Evolutionary conservation across 768 basidiomycete species (phyloP).

Genomic region (Russula lepida): DNA sequence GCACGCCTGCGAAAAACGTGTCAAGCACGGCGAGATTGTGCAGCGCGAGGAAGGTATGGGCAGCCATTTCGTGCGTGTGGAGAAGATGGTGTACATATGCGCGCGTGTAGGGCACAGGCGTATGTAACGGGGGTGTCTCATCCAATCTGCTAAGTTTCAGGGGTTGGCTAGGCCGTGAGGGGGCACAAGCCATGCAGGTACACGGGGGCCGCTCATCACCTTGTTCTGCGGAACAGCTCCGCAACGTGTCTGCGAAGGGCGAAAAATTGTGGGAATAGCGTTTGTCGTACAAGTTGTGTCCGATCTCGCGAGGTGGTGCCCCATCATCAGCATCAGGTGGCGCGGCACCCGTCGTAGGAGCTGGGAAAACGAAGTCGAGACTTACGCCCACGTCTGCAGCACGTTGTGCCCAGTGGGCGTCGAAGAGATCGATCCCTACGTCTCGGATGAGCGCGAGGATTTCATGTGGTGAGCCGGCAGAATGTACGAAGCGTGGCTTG

Average conservation of each 20-base stretch:
- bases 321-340: constrained; percentile 6
- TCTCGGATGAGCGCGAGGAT: constrained; percentile 55
- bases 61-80: constrained; percentile 86
- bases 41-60: constrained; percentile 62
- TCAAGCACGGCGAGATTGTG: constrained; percentile 71
- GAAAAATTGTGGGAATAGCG: constrained; percentile 54
- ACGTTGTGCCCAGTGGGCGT: constrained; percentile 59
- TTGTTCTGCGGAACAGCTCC: constrained; percentile 30
- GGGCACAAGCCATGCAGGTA: constrained; percentile 27
- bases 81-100: constrained; percentile 81
- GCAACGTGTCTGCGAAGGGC: constrained; percentile 39
- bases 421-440: constrained; percentile 70
- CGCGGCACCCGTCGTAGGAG: background rate
- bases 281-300: constrained; percentile 63
- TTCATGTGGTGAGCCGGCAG: constrained; percentile 58
- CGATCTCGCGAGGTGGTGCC: constrained; percentile 37
- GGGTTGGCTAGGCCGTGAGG: constrained; percentile 13
- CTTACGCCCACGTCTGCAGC: constrained; percentile 66
- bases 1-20: constrained; percentile 52
- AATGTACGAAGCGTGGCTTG: constrained; percentile 59
- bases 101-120: constrained; percentile 30
- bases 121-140: constrained; percentile 29
- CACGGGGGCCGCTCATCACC: constrained; percentile 32
- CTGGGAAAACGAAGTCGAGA: constrained; percentile 72
- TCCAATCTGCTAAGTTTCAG: constrained; percentile 22